Conservation (phyloP, 2,329 filamentous ascomycete genomes). For the Aspergillus brunneoviolaceus region DNA sequence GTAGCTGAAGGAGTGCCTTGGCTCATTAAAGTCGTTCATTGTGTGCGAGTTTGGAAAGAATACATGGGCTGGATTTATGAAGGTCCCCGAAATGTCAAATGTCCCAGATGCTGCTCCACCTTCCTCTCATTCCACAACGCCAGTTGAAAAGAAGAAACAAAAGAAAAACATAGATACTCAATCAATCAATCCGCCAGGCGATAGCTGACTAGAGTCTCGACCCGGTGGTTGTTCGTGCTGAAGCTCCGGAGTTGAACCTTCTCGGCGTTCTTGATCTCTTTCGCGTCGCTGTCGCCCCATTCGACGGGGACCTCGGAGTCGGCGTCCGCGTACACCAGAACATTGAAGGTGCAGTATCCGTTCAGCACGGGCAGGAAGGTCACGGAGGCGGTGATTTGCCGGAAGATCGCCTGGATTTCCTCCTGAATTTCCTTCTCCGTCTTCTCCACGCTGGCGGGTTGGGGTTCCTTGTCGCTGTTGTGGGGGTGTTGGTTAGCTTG, state of each 20-base stretch:
- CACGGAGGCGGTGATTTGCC: slow-evolving; percentile 95
- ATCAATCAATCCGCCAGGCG: slow-evolving; percentile 47
- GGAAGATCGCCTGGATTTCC: slow-evolving; percentile 94
- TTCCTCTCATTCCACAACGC: slow-evolving; percentile 17
- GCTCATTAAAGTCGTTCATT: too few relatives aligned
- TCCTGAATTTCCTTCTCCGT: slow-evolving; percentile 91
- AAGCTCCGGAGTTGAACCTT: slow-evolving; percentile 94
- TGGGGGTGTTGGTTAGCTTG: slow-evolving; percentile 3
- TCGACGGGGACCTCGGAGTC: slow-evolving; percentile 96
- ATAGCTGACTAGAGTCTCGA: slow-evolving; percentile 95
- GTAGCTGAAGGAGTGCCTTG: too few relatives aligned
- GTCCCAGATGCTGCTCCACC: slow-evolving; percentile 24
- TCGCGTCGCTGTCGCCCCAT: slow-evolving; percentile 97
- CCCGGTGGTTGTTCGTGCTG: slow-evolving; percentile 89
- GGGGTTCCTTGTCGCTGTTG: slow-evolving; percentile 30
- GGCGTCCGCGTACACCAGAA: slow-evolving; percentile 94
- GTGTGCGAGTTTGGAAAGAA: not conserved
- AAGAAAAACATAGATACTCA: not conserved
- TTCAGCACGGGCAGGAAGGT: slow-evolving; percentile 93
- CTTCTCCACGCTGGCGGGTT: slow-evolving; percentile 60
- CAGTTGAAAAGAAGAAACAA: not conserved
- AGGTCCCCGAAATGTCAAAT: not conserved
- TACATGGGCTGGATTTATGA: slow-evolving; percentile 9
- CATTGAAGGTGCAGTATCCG: slow-evolving; percentile 97
- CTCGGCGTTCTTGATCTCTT: slow-evolving; percentile 92